Evolutionary conservation across 2,329 filamentous ascomycete species (phyloP).

Genomic region (Cercospora zeae-maydis): DNA sequence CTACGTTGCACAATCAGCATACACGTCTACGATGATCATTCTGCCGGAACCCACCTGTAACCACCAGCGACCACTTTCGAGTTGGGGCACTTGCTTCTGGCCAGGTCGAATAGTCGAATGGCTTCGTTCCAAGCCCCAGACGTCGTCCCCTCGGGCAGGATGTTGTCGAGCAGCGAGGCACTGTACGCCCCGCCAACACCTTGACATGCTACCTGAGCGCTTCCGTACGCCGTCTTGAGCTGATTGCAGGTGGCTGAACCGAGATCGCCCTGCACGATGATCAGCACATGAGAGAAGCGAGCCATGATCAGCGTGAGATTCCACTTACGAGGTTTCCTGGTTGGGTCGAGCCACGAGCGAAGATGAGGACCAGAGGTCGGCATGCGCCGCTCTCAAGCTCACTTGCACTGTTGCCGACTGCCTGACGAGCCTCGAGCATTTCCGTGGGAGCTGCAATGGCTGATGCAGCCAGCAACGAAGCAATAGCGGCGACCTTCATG

Average conservation of each 20-base stretch:
- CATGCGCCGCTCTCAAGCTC: slow-evolving; percentile 34
- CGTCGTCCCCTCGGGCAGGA: slow-evolving; percentile 19
- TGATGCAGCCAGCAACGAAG: slow-evolving; percentile 6
- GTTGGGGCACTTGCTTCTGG: slow-evolving; percentile 26
- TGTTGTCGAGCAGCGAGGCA: slow-evolving; percentile 19
- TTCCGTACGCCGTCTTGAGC: slow-evolving; percentile 9
- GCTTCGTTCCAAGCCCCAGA: slow-evolving; percentile 20
- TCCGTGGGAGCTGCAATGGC: slow-evolving; percentile 7
- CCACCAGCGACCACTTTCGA: slow-evolving; percentile 28
- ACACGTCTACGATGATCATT: background rate
- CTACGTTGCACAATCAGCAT: slow-evolving; percentile 17
- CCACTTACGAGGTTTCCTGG: slow-evolving; percentile 47
- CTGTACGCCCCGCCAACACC: slow-evolving; percentile 26
- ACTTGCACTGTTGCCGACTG: slow-evolving; percentile 9
- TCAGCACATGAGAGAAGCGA: background rate
- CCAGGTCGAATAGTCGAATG: slow-evolving; percentile 23
- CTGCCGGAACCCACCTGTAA: slow-evolving; percentile 20
- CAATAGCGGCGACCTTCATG: slow-evolving; percentile 2
- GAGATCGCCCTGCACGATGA: background rate
- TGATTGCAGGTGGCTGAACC: slow-evolving; percentile 7
- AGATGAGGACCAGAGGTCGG: slow-evolving; percentile 51
- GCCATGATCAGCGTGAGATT: background rate
- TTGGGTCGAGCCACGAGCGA: slow-evolving; percentile 55
- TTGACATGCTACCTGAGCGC: slow-evolving; percentile 25
- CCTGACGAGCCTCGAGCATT: slow-evolving; percentile 1